Base-by-base conservation (phyloP, 345 rosid genomes). In the Turritis glabra region DNA sequence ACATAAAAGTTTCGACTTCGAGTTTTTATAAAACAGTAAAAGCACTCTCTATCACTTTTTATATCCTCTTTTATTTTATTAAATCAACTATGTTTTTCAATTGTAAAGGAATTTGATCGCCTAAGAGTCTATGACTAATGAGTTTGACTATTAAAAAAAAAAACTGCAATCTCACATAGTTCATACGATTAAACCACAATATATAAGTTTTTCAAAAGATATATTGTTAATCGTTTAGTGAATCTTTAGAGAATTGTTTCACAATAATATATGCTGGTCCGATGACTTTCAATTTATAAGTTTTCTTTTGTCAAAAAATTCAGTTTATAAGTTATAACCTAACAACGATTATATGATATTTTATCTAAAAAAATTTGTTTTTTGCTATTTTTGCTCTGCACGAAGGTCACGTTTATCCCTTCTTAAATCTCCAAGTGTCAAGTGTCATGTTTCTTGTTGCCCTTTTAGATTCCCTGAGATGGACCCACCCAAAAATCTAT, bases 321-420 rank as follows among this genome's bases (percentile, higher is more conserved):
- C n/a, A n/a, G n/a, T n/a, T n/a, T 30, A 32, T 32, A 32, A 32
- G 11, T 32, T 32, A 2, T 40, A 33, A 33, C 38, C 38, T 33
- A 33, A 40, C 56, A 22, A 47, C 17, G 40, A 19, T 13, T 69
- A 55, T 22, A 43, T 19, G 14, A 44, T n/a, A n/a, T n/a, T n/a
- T n/a, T n/a, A n/a, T 41, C 14, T 29, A 11, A 5, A 18, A 9
- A 32, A 7, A 11, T 12, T n/a, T n/a, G n/a, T n/a, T n/a, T 18
- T 23, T 65, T 58, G 60, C 51, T 8, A 8, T 6, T 19, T 75
- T 51, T 50, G 73, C 46, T 67, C 27, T 27, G 68, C 73, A 75
- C 73, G 62, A 74, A 58, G 62, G 73, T 59, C 55, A 67, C 52
- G 61, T 66, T 66, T 37, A 64, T 64, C 72, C 40, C 22, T 58